Evolutionary conservation across 2,329 filamentous ascomycete species (phyloP).

Genomic region (Colletotrichum sp.): DNA sequence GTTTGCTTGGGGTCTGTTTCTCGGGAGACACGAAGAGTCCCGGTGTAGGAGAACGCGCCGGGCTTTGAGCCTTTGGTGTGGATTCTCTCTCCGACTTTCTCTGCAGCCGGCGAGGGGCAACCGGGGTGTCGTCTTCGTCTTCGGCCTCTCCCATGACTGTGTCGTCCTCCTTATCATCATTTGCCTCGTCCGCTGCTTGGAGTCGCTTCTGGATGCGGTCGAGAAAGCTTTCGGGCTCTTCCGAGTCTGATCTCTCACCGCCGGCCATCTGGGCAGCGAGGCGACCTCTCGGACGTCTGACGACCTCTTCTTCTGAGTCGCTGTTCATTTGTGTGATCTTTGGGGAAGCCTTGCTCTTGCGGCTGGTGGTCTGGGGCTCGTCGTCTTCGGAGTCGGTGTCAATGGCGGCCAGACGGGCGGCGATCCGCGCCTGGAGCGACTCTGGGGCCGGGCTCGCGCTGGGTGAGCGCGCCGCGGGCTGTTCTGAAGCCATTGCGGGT

Average conservation of each 20-base stretch:
- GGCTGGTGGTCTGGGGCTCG: constrained; percentile 12
- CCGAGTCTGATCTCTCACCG: constrained; percentile 24
- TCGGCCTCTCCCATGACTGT: constrained; percentile 34
- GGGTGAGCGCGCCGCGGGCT: constrained; percentile 49
- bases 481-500: constrained; percentile 54
- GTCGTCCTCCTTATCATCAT: constrained; percentile 33
- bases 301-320: constrained; percentile 32
- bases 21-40: constrained; percentile 63
- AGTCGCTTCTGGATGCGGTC: constrained; percentile 51
- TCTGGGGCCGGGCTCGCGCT: constrained; percentile 44
- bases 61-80: constrained; percentile 35
- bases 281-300: constrained; percentile 61
- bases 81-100: constrained; percentile 39
- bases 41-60: constrained; percentile 35
- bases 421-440: constrained; percentile 61
- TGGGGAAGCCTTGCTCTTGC: not conserved
- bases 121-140: constrained; percentile 45
- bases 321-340: not conserved
- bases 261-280: constrained; percentile 67
- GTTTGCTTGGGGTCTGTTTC: constrained; percentile 34
- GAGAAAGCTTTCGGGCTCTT: constrained; percentile 36
- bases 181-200: constrained; percentile 28
- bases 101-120: constrained; percentile 44
- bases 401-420: constrained; percentile 55
- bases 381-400: constrained; percentile 51